Evolutionary conservation across 2,329 filamentous ascomycete genomes (phyloP).

Genomic region (Knoxdaviesia proteae): DNA sequence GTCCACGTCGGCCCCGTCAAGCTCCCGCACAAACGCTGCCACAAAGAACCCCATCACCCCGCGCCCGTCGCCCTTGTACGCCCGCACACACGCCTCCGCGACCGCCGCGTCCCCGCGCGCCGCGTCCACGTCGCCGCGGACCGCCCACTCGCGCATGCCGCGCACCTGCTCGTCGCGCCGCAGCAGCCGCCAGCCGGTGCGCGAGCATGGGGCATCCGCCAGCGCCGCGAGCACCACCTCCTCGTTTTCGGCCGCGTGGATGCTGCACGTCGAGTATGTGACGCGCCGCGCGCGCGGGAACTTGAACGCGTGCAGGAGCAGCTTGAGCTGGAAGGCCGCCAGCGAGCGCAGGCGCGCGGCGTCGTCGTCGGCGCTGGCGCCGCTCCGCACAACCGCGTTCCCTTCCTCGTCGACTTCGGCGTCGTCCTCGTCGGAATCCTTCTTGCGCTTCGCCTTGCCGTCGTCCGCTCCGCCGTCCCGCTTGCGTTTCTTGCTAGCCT

Average conservation of each 20-base stretch:
- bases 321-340: slow-evolving; percentile 59
- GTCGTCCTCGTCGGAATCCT: slow-evolving; percentile 7
- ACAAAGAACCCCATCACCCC: slow-evolving; percentile 95
- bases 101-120: slow-evolving; percentile 28
- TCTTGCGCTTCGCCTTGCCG: slow-evolving; percentile 7
- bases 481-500: slow-evolving; percentile 17
- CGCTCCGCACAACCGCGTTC: slow-evolving; percentile 26
- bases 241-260: slow-evolving; percentile 79
- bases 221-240: slow-evolving; percentile 57
- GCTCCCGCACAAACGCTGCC: slow-evolving; percentile 56
- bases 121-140: slow-evolving; percentile 35
- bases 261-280: slow-evolving; percentile 85
- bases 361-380: slow-evolving; percentile 31
- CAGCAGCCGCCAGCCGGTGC: slow-evolving; percentile 60
- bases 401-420: slow-evolving; percentile 37
- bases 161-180: slow-evolving; percentile 49
- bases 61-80: slow-evolving; percentile 58
- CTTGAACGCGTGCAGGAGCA: slow-evolving; percentile 64
- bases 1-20: slow-evolving; percentile 6
- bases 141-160: slow-evolving; percentile 57
- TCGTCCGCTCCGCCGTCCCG: slow-evolving; percentile 18
- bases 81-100: slow-evolving; percentile 60
- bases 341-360: slow-evolving; percentile 49
- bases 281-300: slow-evolving; percentile 60
- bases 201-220: slow-evolving; percentile 40